These are phyloP conservation scores for Phylloporus rhodoxanthus DNA, from an alignment of 768 basidiomycete species.

Conservation along the genomic window DNA sequence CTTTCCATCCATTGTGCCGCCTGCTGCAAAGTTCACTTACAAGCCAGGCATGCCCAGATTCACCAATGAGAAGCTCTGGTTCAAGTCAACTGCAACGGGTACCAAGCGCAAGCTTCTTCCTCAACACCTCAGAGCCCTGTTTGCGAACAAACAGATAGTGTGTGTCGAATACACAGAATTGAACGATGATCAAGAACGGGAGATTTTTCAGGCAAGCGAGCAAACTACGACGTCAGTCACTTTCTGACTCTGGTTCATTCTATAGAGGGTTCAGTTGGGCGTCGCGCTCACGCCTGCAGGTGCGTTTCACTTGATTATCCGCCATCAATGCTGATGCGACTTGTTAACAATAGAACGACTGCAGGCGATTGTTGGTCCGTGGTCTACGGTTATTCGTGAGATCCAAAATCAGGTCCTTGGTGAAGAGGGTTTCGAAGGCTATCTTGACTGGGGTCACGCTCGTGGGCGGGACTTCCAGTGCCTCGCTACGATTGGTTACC, in stretches of 20 bases:
- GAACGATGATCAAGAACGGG: constrained; percentile 51
- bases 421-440: constrained; percentile 33
- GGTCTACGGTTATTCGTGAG: constrained; percentile 38
- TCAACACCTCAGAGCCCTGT: constrained; percentile 31
- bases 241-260: background rate
- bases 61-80: constrained; percentile 37
- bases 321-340: background rate
- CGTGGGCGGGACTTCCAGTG: constrained; percentile 45
- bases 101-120: constrained; percentile 31
- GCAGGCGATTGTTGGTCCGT: constrained; percentile 43
- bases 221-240: background rate
- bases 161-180: constrained; percentile 57
- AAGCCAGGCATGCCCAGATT: constrained; percentile 11
- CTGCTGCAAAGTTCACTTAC: background rate
- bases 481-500: constrained; percentile 34
- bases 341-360: constrained; percentile 37
- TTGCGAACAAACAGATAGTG: constrained; percentile 44
- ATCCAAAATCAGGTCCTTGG: constrained; percentile 34
- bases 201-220: constrained; percentile 52
- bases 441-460: constrained; percentile 39
- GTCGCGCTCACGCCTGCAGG: constrained; percentile 46
- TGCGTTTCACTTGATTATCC: constrained; percentile 15
- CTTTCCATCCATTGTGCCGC: background rate
- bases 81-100: constrained; percentile 20
- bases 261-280: constrained; percentile 47